phyloP scores from a whole-genome alignment of 2,329 filamentous ascomycete genomes.

The Magnaporthales sp. region DNA sequence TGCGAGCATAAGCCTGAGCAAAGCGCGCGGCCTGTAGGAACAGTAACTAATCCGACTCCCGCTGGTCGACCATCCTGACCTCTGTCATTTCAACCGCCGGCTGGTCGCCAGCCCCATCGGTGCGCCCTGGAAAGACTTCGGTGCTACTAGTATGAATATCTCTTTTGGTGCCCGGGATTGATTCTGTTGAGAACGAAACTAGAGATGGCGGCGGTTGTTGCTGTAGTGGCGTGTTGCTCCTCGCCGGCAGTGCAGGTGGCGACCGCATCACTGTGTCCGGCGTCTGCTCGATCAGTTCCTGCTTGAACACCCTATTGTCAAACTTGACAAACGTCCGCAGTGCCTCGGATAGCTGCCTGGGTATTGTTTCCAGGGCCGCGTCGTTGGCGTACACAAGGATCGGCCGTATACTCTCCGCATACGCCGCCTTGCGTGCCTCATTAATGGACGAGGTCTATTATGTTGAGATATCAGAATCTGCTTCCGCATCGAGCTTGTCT shows the following conservation, averaged over 20 bases:
- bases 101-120: neutral
- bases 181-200: neutral
- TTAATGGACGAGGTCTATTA: conserved; percentile 7
- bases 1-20: neutral
- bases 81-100: conserved; percentile 4
- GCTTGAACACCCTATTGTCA: conserved; percentile 25
- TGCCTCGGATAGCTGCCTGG: conserved; percentile 15
- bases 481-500: neutral
- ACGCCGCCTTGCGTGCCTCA: conserved; percentile 13
- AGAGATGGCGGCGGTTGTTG: neutral
- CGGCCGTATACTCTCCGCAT: conserved; percentile 10
- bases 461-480: neutral
- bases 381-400: conserved; percentile 23
- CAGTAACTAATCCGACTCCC: neutral
- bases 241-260: neutral
- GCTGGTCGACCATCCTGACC: neutral
- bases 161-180: neutral
- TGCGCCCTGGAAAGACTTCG: neutral
- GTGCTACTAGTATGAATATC: conserved; percentile 1
- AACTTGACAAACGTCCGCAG: conserved; percentile 23
- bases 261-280: conserved; percentile 12
- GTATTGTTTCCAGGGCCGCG: conserved; percentile 16
- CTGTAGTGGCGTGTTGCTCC: neutral
- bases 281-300: conserved; percentile 19
- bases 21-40: neutral